Evolutionary conservation across 1,284 basidiomycete species (phyloP), one percentile per base, ranked within the genome.

Genomic region (Rhodotorula sp.): DNA sequence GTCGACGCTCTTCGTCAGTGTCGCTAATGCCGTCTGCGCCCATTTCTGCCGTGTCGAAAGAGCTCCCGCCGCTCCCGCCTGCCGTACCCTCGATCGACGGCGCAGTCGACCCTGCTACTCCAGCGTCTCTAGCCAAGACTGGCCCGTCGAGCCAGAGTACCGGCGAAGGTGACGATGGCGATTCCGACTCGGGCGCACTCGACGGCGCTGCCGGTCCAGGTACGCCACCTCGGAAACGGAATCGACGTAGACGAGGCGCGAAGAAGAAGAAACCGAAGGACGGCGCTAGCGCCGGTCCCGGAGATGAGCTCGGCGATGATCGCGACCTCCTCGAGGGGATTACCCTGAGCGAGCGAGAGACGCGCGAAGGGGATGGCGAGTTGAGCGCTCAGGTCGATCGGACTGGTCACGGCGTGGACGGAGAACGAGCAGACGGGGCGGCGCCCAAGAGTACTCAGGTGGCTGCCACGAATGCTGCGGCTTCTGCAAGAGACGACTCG

Each of bases 311-410:
- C 10, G 60, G 65, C 7, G 70, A 56, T 34, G 64, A 67, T n/a
- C 60, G 59, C 5, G 55, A 57, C 34, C 18, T 49, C 14, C 56
- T 71, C n/a, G 67, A 68, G n/a, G 63, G 64, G 19, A 58, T 68
- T 16, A 56, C 60, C 18, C 45, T 63, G 1, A 65, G 54, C 38
- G 70, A 68, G 54, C 52, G 61, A 23, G 70, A 71, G 8, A 65
- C 64, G n/a, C 43, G 66, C 19, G 66, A 67, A 15, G 66, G 62
- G 12, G 54, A 54, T 23, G 26, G 15, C 15, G 58, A 43, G 7
- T 65, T 88, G 89, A 68, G 86, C 83, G 48, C 84, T 2, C 64
- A 80, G 28, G 84, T 80, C 15, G 81, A 77, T 28, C 38, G 18
- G 47, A 71, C 49, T 10, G 78, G 76, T 10, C 77, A 83, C 6